These are phyloP conservation scores for Asterionellopsis glacialis DNA, from an alignment of 108 stramenopile genomes.

Conservation along the genomic window DNA sequence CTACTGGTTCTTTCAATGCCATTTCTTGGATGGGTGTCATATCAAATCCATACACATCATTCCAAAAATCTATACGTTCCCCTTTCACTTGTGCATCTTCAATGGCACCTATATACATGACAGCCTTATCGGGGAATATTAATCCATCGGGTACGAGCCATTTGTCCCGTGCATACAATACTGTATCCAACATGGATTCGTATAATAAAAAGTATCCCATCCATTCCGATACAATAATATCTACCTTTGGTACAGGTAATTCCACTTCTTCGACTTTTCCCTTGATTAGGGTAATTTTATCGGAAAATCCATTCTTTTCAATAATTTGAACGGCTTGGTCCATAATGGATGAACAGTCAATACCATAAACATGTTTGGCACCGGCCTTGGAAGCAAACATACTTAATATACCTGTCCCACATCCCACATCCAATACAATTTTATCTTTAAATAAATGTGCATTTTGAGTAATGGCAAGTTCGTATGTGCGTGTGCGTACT, in stretches of 20 bases:
- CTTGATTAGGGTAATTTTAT: slow-evolving; percentile 79
- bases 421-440: slow-evolving; percentile 93
- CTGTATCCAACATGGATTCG: slow-evolving; percentile 97
- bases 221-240: slow-evolving; percentile 98
- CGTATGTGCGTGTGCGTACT: slow-evolving; percentile 87
- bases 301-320: slow-evolving; percentile 71
- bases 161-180: slow-evolving; percentile 88
- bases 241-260: slow-evolving; percentile 79
- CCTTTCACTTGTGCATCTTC: slow-evolving; percentile 82
- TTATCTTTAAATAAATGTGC: slow-evolving; percentile 76
- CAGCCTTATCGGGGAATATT: slow-evolving; percentile 93
- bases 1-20: slow-evolving; percentile 90
- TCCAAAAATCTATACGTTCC: slow-evolving; percentile 87
- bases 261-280: slow-evolving; percentile 93
- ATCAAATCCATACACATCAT: slow-evolving; percentile 96
- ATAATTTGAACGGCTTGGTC: slow-evolving; percentile 82
- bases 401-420: slow-evolving; percentile 90
- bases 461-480: slow-evolving; percentile 81
- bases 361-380: slow-evolving; percentile 87
- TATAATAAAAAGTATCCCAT: slow-evolving; percentile 98
- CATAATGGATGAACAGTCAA: slow-evolving; percentile 90
- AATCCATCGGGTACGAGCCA: slow-evolving; percentile 80
- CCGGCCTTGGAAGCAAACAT: slow-evolving; percentile 93
- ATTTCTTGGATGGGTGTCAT: slow-evolving; percentile 91
- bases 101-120: slow-evolving; percentile 80